Evolutionary conservation across 2,329 filamentous ascomycete species (phyloP).

Genomic region (Monilinia fructigena): DNA sequence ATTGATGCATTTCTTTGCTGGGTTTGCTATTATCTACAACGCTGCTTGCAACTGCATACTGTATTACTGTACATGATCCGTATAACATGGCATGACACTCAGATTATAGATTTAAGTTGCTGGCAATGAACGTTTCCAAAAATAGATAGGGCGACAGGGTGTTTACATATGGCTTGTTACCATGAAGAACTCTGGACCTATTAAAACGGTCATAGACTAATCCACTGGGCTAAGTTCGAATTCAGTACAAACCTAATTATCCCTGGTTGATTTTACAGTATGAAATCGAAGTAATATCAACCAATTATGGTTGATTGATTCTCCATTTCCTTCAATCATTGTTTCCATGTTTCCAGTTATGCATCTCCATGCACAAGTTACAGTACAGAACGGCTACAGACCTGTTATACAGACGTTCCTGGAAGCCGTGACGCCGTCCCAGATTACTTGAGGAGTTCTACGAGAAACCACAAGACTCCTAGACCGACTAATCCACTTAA

Average conservation of each 20-base stretch:
- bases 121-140: too few species aligned
- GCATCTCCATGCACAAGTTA: too few species aligned
- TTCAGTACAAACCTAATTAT: background rate
- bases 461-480: background rate
- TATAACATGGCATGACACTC: too few species aligned
- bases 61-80: too few species aligned
- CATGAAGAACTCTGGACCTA: background rate
- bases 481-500: too few species aligned
- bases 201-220: background rate
- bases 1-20: too few species aligned
- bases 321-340: background rate
- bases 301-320: background rate
- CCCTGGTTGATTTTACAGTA: background rate
- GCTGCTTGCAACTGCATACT: too few species aligned
- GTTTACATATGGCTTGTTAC: too few species aligned
- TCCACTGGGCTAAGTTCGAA: background rate
- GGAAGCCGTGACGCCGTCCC: background rate
- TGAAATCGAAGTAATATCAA: background rate
- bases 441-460: background rate
- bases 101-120: too few species aligned
- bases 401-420: background rate
- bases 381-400: too few species aligned
- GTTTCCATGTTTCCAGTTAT: background rate
- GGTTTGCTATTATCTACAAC: too few species aligned
- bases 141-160: too few species aligned